Base-by-base conservation (phyloP, 2,329 filamentous ascomycete genomes). In the Cladosporium sp. region DNA sequence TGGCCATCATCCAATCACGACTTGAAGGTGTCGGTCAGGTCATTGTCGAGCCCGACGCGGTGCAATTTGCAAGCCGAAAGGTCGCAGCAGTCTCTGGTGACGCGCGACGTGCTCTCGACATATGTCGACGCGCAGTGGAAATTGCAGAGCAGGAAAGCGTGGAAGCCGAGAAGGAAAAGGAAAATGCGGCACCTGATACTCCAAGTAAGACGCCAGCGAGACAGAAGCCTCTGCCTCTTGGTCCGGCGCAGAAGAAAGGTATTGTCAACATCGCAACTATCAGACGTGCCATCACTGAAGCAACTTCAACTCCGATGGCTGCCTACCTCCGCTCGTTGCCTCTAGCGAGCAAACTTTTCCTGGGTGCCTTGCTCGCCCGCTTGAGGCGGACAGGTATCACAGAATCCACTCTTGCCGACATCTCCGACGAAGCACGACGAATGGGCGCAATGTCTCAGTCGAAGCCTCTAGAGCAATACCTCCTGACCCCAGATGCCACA, bases 21-120 rank as follows among this genome's bases (percentile, higher is more conserved):
- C 80, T 98, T 2, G 84, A 89, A 65, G 89, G 89, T 50, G 89
- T 97, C 0, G 90, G 89, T 22, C 58, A 65, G 53, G 84, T 91
- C 59, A 86, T 98, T 42, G 92, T 98, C 38, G 89, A 96, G 56
- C 76, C 89, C 1, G 93, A 98, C 65, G 95, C 93, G 11, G 82
- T 98, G 46, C 92, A 97, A 70, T 98, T 98, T 66, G 93, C 93
- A 3, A 92, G 89, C 61, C 84, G 93, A 56, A 98, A 98, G 72
- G 93, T 98, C 32, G 93, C 93, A 4, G 92, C 93, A 37, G 95
- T 98, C 42, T 95, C 88, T 58, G 95, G 93, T 54, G 93, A 98
- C 64, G 93, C 93, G 14, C 80, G 93, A 53, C 83, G 93, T 58
- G 93, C 91, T 1, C 78, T 98, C 16, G 93, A 98, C 64, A 97